phyloP scores from a whole-genome alignment of 1,139 yeast species.

The Scheffersomyces stambukii region DNA sequence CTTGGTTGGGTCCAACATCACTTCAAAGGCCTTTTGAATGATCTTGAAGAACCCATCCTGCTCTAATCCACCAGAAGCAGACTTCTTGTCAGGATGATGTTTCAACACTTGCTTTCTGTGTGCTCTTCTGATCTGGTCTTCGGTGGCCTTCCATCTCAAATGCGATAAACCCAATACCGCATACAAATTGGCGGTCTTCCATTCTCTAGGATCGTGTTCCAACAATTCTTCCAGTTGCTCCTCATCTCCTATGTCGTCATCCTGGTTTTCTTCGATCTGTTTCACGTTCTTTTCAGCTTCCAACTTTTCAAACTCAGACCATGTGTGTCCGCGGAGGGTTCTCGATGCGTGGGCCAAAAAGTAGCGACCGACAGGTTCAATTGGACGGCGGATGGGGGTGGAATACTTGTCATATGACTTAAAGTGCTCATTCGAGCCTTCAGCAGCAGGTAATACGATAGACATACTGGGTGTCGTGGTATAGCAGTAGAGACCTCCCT shows the following conservation, averaged over 20 bases:
- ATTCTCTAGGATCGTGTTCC: conserved; percentile 91
- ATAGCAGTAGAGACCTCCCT: not conserved
- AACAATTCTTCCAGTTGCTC: conserved; percentile 80
- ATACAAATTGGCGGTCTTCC: conserved; percentile 95
- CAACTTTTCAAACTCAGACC: conserved; percentile 94
- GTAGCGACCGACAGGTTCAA: conserved; percentile 96
- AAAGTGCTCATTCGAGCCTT: conserved; percentile 49
- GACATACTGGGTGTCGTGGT: conserved; percentile 19
- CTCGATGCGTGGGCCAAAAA: conserved; percentile 97
- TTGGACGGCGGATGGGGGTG: conserved; percentile 74
- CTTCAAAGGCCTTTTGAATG: conserved; percentile 94
- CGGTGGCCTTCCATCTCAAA: conserved; percentile 87
- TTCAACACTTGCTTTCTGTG: conserved; percentile 95
- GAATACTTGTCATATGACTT: conserved; percentile 51
- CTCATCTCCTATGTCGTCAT: conserved; percentile 71
- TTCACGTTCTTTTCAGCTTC: conserved; percentile 90
- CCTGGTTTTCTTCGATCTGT: conserved; percentile 62
- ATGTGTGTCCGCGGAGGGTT: conserved; percentile 93
- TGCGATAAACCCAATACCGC: conserved; percentile 93
- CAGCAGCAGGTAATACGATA: conserved; percentile 35
- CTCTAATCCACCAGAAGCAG: conserved; percentile 76
- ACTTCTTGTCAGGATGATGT: conserved; percentile 98
- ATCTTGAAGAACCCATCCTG: conserved; percentile 98
- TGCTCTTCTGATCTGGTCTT: conserved; percentile 91
- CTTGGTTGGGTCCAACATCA: conserved; percentile 77